Evolutionary conservation across 1,139 yeast species (phyloP).

Genomic region (Candida tetrigidarum): DNA sequence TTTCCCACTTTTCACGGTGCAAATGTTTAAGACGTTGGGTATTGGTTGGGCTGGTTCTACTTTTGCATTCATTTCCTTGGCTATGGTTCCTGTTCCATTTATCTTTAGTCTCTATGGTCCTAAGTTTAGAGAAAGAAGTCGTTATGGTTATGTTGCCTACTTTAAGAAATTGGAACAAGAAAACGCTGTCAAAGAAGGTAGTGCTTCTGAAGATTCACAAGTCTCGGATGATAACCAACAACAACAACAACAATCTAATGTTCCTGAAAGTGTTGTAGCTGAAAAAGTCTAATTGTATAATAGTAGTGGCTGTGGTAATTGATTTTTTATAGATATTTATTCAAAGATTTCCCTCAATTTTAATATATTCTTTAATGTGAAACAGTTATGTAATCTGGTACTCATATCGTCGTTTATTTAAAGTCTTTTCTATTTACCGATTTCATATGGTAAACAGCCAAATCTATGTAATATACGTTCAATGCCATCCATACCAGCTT

Average conservation of each 20-base stretch:
- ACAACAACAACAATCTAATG: neutral
- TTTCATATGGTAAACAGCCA: slow-evolving; percentile 34
- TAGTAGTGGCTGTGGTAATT: too few species aligned
- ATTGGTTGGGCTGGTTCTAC: slow-evolving; percentile 44
- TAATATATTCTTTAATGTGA: neutral
- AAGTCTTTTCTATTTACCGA: neutral
- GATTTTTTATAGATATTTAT: neutral
- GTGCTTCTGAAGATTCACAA: slow-evolving; percentile 11
- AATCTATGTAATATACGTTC: slow-evolving; percentile 57
- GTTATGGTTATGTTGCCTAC: slow-evolving; percentile 61
- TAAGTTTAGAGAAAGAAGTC: slow-evolving; percentile 54
- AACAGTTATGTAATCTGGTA: neutral
- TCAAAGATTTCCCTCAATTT: neutral
- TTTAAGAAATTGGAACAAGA: slow-evolving; percentile 34
- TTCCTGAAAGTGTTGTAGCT: slow-evolving; percentile 12
- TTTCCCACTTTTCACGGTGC: slow-evolving; percentile 50
- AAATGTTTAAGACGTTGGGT: slow-evolving; percentile 43
- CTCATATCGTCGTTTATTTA: neutral
- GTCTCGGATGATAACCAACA: neutral
- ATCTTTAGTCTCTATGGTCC: slow-evolving; percentile 62
- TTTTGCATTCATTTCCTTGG: slow-evolving; percentile 40
- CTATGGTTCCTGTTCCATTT: slow-evolving; percentile 42
- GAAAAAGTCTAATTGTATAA: slow-evolving; percentile 15
- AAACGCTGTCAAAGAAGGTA: slow-evolving; percentile 21
- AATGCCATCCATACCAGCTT: slow-evolving; percentile 67